Conservation (phyloP, 2,329 filamentous ascomycete genomes). For the Teratosphaeria zuluensis region DNA sequence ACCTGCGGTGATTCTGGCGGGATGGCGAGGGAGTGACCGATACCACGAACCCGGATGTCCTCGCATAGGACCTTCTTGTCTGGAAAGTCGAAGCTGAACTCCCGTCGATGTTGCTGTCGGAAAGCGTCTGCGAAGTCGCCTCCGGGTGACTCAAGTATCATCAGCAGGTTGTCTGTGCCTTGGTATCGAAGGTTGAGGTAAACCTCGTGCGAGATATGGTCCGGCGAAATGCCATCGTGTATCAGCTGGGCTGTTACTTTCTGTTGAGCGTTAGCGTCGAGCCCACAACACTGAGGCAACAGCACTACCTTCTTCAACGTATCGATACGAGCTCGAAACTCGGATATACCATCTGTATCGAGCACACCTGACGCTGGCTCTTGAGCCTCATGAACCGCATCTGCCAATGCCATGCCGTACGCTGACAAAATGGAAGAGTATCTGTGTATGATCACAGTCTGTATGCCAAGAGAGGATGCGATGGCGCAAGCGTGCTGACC, state of each 20-base stretch:
- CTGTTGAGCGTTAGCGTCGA: no score
- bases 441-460: conserved; percentile 69
- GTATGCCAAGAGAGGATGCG: conserved; percentile 67
- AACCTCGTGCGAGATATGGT: conserved; percentile 34
- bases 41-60: conserved; percentile 24
- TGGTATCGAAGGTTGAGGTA: conserved; percentile 42
- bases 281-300: no score
- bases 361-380: conserved; percentile 55
- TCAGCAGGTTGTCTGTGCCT: conserved; percentile 41
- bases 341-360: conserved; percentile 45
- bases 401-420: conserved; percentile 80
- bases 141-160: conserved; percentile 33
- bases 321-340: conserved; percentile 32
- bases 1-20: conserved; percentile 8
- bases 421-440: conserved; percentile 81
- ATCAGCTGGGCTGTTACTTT: conserved; percentile 15
- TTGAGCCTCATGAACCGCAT: conserved; percentile 80
- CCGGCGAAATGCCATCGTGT: conserved; percentile 32
- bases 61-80: conserved; percentile 32
- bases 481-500: conserved; percentile 81
- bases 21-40: conserved; percentile 9
- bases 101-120: conserved; percentile 28
- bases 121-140: conserved; percentile 31
- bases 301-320: conserved; percentile 13
- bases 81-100: conserved; percentile 33